Base-by-base conservation (phyloP, 805 yeast genomes). In the Ascoidea rubescens region DNA sequence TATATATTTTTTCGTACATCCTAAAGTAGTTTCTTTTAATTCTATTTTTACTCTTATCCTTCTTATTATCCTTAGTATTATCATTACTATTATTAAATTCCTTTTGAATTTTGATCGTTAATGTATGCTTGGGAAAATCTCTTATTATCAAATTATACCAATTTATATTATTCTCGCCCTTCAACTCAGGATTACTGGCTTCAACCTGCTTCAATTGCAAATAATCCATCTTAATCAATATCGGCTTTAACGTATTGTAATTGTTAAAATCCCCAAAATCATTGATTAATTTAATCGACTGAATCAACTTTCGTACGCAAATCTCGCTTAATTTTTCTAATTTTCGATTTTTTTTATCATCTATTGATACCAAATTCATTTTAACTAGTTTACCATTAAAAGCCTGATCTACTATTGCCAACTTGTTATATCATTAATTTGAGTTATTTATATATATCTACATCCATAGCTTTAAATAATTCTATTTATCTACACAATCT, bases 161-260 rank as follows among this genome's bases (percentile, higher is more conserved):
- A 10, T 53, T 42, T 28, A 31, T 16, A 12, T 33, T 30, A 14
- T 52, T 51, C 1, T 49, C 31, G 1, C 37, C 42, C n/a, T 16
- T n/a, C 32, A 53, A 44, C 16, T 53, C 45, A 2, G 57, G 48
- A 5, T 52, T 45, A 17, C 31, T 47, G 14, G 28, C 17, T 45
- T 55, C 57, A 12, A 55, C 16, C 14, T 10, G 17, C n/a, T 32
- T 48, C 5, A 55, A 45, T 21, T 55, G 56, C 14, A 47, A 28
- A 7, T 53, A 31, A 6, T 28, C 32, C 56, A 55, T 53, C 33
- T 45, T 46, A 7, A 21, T 16, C 17, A 55, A 30, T 2, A 55
- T 45, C 4, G 57, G 56, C 33, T 49, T 47, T n/a, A 53, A 42
- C 8, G 53, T 17, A n/a, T 28, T 21, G 48, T 21, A 53, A 17